These are phyloP conservation scores for Globisporangium acanthophoron DNA, from an alignment of 352 stramenopile species.

Conservation along the genomic window DNA sequence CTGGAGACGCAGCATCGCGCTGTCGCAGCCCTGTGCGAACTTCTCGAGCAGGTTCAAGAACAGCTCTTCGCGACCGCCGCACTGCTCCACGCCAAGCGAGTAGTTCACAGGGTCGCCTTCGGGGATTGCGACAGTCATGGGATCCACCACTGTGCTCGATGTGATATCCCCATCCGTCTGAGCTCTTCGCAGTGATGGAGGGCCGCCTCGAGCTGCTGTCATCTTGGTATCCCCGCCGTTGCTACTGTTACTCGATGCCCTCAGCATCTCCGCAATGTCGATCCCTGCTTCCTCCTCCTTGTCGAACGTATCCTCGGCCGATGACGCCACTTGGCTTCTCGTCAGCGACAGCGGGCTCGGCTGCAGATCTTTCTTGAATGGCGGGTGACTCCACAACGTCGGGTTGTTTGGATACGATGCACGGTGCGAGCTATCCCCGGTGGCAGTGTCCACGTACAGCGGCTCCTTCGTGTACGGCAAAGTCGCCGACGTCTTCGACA, in stretches of 20 bases:
- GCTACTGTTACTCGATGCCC: neutral
- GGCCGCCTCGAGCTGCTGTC: neutral
- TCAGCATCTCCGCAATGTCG: slow-evolving; percentile 3
- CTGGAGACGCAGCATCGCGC: slow-evolving; percentile 50
- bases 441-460: slow-evolving; percentile 10
- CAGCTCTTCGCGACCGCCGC: slow-evolving; percentile 67
- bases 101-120: slow-evolving; percentile 80
- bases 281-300: slow-evolving; percentile 1
- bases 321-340: slow-evolving; percentile 4
- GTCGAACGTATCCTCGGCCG: slow-evolving; percentile 1
- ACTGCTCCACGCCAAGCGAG: slow-evolving; percentile 71
- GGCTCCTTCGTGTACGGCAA: slow-evolving; percentile 49
- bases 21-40: slow-evolving; percentile 58
- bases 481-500: slow-evolving; percentile 49
- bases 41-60: slow-evolving; percentile 80
- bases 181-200: slow-evolving; percentile 1
- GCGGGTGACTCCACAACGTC: slow-evolving; percentile 58
- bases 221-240: neutral
- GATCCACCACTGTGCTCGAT: slow-evolving; percentile 9
- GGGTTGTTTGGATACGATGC: slow-evolving; percentile 51
- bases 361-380: slow-evolving; percentile 31
- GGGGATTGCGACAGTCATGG: slow-evolving; percentile 51
- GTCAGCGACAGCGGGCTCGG: slow-evolving; percentile 10
- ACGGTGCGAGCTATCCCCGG: slow-evolving; percentile 19
- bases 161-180: slow-evolving; percentile 13